Percentiles rank a stretch among this genome's conserved stretches.
These are phyloP conservation scores for Stereum hirsutum DNA, from an alignment of 1,284 basidiomycete genomes.

Conservation along the genomic window DNA sequence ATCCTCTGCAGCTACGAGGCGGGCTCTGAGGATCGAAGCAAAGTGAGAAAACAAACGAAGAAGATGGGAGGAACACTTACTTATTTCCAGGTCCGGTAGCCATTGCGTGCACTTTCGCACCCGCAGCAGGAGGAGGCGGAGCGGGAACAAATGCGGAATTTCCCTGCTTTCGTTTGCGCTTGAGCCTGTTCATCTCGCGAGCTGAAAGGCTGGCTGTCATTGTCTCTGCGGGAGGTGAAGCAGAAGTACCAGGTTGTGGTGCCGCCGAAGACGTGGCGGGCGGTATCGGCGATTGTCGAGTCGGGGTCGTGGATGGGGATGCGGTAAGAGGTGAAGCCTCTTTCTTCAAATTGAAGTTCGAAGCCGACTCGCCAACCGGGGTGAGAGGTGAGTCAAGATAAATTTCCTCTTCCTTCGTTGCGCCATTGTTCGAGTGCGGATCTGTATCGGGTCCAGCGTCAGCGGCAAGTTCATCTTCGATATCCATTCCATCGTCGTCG, in stretches of 20 bases:
- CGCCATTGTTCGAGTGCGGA: constrained; percentile 19
- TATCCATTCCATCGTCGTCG: constrained; percentile 69
- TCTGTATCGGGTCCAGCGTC: constrained; percentile 41
- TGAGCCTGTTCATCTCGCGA: constrained; percentile 83
- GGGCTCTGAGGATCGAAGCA: constrained; percentile 46
- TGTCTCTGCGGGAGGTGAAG: constrained; percentile 29
- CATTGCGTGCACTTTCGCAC: constrained; percentile 46
- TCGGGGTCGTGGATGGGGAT: constrained; percentile 1
- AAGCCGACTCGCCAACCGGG: constrained; percentile 9
- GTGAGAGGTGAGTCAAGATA: constrained; percentile 8
- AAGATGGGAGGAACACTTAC: constrained; percentile 20
- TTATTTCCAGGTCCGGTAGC: constrained; percentile 48
- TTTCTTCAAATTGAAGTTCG: constrained; percentile 18
- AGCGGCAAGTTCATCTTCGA: constrained; percentile 70
- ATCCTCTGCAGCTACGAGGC: constrained; percentile 54
- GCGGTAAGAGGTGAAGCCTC: constrained; percentile 16
- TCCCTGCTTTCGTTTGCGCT: constrained; percentile 86
- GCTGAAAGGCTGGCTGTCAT: constrained; percentile 60
- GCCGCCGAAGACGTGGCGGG: constrained; percentile 46
- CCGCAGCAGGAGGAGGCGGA: constrained; percentile 44
- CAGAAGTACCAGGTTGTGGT: constrained; percentile 40
- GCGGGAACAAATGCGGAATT: constrained; percentile 69
- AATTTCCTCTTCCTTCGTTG: constrained; percentile 27
- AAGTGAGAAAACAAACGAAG: constrained; percentile 12
- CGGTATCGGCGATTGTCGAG: constrained; percentile 11